A percentile compares a stretch with the other conserved stretches of the same genome.
Conservation (phyloP, 805 yeast genomes). For the Barnettozyma wickerhamii region DNA sequence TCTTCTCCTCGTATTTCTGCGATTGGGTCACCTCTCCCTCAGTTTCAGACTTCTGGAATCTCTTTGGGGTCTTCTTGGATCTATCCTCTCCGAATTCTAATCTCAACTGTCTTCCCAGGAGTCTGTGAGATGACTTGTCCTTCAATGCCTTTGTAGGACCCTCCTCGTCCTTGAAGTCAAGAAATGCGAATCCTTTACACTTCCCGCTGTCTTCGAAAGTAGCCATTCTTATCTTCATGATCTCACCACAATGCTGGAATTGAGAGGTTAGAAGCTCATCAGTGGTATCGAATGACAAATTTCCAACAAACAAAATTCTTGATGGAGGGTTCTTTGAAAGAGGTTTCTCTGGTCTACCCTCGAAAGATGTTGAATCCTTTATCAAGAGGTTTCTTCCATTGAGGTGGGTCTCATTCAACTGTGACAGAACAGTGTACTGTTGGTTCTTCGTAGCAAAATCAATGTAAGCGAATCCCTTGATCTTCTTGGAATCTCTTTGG, state of each 20-base stretch:
- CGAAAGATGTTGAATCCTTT: constrained; percentile 74
- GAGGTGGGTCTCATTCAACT: constrained; percentile 64
- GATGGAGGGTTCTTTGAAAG: constrained; percentile 81
- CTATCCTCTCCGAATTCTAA: constrained; percentile 96
- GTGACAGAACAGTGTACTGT: constrained; percentile 51
- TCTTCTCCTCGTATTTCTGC: too few species aligned
- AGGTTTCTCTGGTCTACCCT: constrained; percentile 71
- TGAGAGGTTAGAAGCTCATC: constrained; percentile 73
- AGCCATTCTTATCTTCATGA: constrained; percentile 84
- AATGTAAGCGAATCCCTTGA: constrained; percentile 85
- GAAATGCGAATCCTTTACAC: constrained; percentile 93
- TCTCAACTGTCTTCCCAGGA: constrained; percentile 72
- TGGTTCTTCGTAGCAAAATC: constrained; percentile 65
- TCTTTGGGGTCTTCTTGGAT: constrained; percentile 51
- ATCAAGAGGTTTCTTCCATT: constrained; percentile 86
- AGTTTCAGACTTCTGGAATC: constrained; percentile 25
- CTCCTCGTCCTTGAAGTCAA: constrained; percentile 76
- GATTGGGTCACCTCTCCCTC: too few species aligned
- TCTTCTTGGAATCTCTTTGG: constrained; percentile 53
- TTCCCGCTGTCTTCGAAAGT: constrained; percentile 96
- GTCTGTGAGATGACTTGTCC: constrained; percentile 59
- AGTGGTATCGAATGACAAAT: constrained; percentile 87
- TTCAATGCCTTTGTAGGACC: constrained; percentile 82
- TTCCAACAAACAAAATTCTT: constrained; percentile 86
- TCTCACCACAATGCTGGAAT: constrained; percentile 90